Base-by-base conservation (phyloP, 805 yeast species). In the Suhomyces vadensis region DNA sequence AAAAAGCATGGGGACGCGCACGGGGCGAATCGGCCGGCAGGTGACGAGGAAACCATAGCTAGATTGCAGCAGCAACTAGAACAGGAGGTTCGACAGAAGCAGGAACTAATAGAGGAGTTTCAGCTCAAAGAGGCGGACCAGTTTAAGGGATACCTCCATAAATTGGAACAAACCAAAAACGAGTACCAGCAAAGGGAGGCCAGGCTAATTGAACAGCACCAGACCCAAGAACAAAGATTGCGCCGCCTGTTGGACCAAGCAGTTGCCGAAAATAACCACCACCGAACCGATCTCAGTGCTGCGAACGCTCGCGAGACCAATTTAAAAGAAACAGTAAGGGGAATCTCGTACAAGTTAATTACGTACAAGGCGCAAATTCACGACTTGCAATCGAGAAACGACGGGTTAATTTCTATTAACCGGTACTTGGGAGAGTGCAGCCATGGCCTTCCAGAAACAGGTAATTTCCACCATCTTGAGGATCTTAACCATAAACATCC, bases 361-460 rank as follows among this genome's bases (percentile, higher is more conserved):
- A 22, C 27, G 13, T 44, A 42, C 36, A 42, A 46, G 21, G 38
- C 44, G n/a, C 40, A 42, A n/a, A 39, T 46, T 21, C 26, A 38
- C 21, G 47, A 42, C 6, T 29, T 44, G 41, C 33, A 24, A 6
- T 33, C 45, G 3, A 25, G 35, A 26, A 46, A 46, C 37, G 43
- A 42, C 9, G 36, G 42, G 14, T 38, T 49, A 21, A 31, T 23
- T 31, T 26, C 23, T 4, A 44, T 44, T 27, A 44, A 44, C 17
- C 22, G 22, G 11, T 37, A 29, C n/a, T 29, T 14, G 11, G 33
- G 16, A 11, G 16, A 6, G 5, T n/a, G 33, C 33, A n/a, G 33
- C 33, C 10, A 27, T 5, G 7, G 6, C 10, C 31, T 10, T 29
- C 8, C 33, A 13, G n/a, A 14, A 17, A 16, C 9, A 14, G 19